Base-by-base conservation (phyloP, 139 green algal genomes). In the Diplosphaera chodatii region DNA sequence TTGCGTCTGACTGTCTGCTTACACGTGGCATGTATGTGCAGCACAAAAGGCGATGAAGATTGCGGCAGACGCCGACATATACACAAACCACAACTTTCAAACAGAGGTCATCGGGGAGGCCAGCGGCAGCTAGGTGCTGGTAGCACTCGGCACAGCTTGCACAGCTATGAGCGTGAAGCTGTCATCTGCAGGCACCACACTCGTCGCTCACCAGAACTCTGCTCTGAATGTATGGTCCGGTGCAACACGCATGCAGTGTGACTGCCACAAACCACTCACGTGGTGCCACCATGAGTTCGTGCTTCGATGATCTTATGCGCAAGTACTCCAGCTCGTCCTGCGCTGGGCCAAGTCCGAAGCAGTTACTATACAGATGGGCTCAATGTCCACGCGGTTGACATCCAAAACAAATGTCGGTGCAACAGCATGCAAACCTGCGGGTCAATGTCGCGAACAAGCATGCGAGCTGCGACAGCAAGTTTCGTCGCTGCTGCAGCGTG, bases 31-130 rank as follows among this genome's bases (percentile, higher is more conserved):
- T 66, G 22, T 34, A 23, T n/a, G 32, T 69, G 64, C 79, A 76
- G 87, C 87, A 20, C 74, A 87, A 56, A 93, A 91, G 77, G 73
- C 90, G 4, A 96, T 97, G 93, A 86, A 75, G 29, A 96, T 98
- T 70, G 93, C 93, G 13, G 86, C 89, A 23, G 91, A 97, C 72
- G 82, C 83, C 64, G 96, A 91, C 76, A 90, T 98, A n/a, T 97
- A 97, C 83, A 96, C 93, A 32, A 97, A 98, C 76, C 68, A 88
- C 73, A 94, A 96, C 70, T 96, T 97, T 74, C 82, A 71, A 6
- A 79, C 77, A 32, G 67, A 87, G 72, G 27, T 65, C 25, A 65
- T 32, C 59, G 27, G n/a, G 25, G 59, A 65, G 59, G 3, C 59
- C 16, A 15, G 8, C 55, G 55, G 55, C 55, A 63, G 23, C 23